Percentiles rank a stretch among this genome's conserved stretches.
Evolutionary conservation across 2,329 filamentous ascomycete species (phyloP).

Genomic region (Aspergillus carbonarius): DNA sequence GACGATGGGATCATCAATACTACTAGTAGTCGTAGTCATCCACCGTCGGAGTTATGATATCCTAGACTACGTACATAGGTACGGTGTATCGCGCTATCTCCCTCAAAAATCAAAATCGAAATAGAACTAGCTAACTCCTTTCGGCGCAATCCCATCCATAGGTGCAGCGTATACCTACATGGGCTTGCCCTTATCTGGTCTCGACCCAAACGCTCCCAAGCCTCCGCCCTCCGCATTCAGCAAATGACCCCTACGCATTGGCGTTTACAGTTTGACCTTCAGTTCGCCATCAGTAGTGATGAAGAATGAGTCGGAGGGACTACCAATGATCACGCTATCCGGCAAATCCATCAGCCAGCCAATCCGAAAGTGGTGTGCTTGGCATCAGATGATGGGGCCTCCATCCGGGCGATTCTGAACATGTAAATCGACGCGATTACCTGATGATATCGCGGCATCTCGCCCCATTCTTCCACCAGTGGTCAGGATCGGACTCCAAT

Average conservation of each 20-base stretch:
- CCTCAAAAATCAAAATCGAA: neutral
- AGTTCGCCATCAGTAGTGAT: too few relatives aligned
- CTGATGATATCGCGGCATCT: slow-evolving; percentile 9
- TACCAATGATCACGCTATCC: slow-evolving; percentile 16
- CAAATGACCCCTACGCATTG: neutral
- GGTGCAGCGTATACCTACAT: too few relatives aligned
- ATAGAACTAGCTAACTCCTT: neutral
- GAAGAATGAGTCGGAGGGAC: neutral
- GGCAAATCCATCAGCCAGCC: slow-evolving; percentile 16
- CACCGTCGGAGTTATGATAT: neutral
- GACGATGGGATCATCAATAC: neutral
- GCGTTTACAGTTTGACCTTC: too few relatives aligned
- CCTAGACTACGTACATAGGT: neutral
- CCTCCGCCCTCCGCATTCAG: neutral
- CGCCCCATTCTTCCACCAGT: slow-evolving; percentile 4
- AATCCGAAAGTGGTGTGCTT: slow-evolving; percentile 9
- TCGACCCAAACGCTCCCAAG: neutral
- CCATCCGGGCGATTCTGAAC: neutral
- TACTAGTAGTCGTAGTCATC: neutral
- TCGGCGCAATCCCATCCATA: too few relatives aligned
- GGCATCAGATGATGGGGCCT: slow-evolving; percentile 21
- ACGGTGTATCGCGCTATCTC: neutral
- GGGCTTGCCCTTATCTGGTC: neutral
- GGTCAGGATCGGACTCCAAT: neutral
- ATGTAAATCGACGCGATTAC: slow-evolving; percentile 4